These are phyloP conservation scores for Scedosporium apiospermum DNA, from an alignment of 2,329 filamentous ascomycete genomes.

Conservation along the genomic window DNA sequence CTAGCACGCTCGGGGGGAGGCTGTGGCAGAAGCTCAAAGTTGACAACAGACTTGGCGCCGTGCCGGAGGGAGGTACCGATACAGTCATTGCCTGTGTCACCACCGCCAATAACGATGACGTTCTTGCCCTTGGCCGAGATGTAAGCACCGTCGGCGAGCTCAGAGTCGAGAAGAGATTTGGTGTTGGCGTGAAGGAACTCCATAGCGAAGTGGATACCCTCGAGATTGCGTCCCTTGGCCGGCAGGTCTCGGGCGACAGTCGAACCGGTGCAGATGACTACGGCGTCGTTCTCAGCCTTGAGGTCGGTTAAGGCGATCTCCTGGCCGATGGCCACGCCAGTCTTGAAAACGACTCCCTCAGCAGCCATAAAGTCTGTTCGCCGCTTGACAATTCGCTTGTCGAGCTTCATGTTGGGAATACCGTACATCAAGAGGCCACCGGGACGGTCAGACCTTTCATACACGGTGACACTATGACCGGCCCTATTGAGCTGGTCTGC, in stretches of 20 bases:
- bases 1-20: conserved; percentile 81
- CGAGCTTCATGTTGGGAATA: conserved; percentile 99
- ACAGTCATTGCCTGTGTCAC: conserved; percentile 96
- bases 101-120: conserved; percentile 92
- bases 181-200: conserved; percentile 96
- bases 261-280: conserved; percentile 84
- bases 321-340: conserved; percentile 68
- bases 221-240: conserved; percentile 77
- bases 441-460: conserved; percentile 82
- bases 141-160: conserved; percentile 73
- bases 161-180: conserved; percentile 90
- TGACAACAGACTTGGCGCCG: conserved; percentile 89
- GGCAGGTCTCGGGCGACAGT: conserved; percentile 89
- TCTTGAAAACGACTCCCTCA: conserved; percentile 78
- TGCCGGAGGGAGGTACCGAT: conserved; percentile 95
- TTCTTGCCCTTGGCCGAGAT: conserved; percentile 94
- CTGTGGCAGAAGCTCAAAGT: conserved; percentile 92
- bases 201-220: conserved; percentile 94
- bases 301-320: conserved; percentile 64
- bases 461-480: conserved; percentile 81
- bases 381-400: conserved; percentile 94
- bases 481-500: conserved; percentile 93
- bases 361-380: conserved; percentile 90
- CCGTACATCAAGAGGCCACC: conserved; percentile 97
- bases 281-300: conserved; percentile 66